Base-by-base conservation (phyloP, 2,329 filamentous ascomycete genomes). In the Microcyclospora pomicola region DNA sequence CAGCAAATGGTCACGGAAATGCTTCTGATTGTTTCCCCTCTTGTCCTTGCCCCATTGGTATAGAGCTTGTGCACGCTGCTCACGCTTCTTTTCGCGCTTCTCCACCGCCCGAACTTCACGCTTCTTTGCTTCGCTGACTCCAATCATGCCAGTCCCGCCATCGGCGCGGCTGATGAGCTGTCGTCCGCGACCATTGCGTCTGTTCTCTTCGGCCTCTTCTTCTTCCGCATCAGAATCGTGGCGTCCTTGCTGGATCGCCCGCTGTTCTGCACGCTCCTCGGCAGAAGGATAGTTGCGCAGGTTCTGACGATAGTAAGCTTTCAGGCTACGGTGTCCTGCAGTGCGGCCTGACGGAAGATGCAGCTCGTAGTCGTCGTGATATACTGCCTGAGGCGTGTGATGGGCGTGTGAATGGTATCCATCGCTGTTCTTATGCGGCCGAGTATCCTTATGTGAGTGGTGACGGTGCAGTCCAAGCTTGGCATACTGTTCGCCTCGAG, bases 261-360 rank as follows among this genome's bases (percentile, higher is more conserved):
- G 67, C 49, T 75, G 77, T 49, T 79, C 72, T 40, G 74, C 69
- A 38, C 82, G 79, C 62, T 94, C 86, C 41, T 82, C 80, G 0
- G 77, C 65, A 2, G 82, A 78, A 2, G 86, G 86, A 58, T 94
- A 80, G 59, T 76, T 82, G 60, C 81, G 77, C 32, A 98, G 69
- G 62, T 96, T 96, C 65, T 98, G 91, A 42, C 84, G 79, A 66
- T 78, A 98, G 64, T 96, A 96, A 49, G 74, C 78, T 55, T 82
- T 80, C 38, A 94, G 64, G 6, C 84, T 91, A 34, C 91, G 77
- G 59, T 98, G 91, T 30, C 91, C 91, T 29, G 92, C 86, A 6
- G 82, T 82, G 43, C 82, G 80, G 37, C 91, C 91, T 4, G 82
- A 85, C 1, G 91, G 91, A 10, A 98, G 74, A 55, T 98, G 86